Base-by-base conservation (phyloP, 352 stramenopile species). In the Pythium folliculosum region DNA sequence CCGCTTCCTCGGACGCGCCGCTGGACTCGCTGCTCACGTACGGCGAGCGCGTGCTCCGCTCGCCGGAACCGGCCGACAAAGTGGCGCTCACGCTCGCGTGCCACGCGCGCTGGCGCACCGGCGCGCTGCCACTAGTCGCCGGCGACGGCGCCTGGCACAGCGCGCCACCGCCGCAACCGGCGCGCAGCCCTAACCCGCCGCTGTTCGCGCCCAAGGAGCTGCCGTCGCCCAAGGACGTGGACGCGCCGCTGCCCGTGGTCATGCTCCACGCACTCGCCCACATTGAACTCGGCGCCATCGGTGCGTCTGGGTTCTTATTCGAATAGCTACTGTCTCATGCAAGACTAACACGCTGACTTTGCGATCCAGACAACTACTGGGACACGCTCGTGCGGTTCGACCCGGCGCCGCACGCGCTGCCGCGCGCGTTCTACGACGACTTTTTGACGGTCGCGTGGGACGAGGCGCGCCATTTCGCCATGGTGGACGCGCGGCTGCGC, bases 231-330 rank as follows among this genome's bases (percentile, higher is more conserved):
- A 95, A 94, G 58, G 70, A 82, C 63, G 72, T 91, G 45, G 67
- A 86, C 63, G 76, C 77, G n/a, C 69, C 72, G 50, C 86, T 94
- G 30, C 80, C 84, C 0, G 72, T 94, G 25, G 72, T 79, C 59
- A 95, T 95, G 78, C 75, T 95, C 10, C 87, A 95, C 49, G 82
- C 84, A 8, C 74, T 95, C n/a, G 87, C 77, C 22, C 87, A 95
- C 72, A 95, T 95, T 66, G 87, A 95, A 62, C 77, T 95, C 45
- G 87, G 87, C 19, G 87, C 87, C 2, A 89, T 95, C 16, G 73
- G 73, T 80, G 73, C 49, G 52, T 38, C n/a, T n/a, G n/a, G 12
- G 35, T 14, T 54, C 27, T 32, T 32, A 32, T 40, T 14, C 8
- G 8, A 40, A 10, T 2, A 7, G 8, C 35, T 40, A 40, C 35